Evolutionary conservation across 257 asterid genomes (phyloP).

Genomic region (Coffea canephora): DNA sequence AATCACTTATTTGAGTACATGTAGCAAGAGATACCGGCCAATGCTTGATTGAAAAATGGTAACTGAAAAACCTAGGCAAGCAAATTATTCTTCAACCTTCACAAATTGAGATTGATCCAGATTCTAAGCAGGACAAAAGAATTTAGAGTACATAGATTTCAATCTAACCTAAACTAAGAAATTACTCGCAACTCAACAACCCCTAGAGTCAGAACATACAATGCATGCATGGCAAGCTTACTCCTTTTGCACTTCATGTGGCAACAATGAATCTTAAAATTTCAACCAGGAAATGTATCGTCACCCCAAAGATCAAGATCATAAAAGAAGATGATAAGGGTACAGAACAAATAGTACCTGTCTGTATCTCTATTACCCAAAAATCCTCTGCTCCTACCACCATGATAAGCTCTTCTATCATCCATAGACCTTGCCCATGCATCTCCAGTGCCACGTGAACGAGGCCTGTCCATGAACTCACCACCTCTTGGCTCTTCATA

Average conservation of each 20-base stretch:
- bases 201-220: not conserved
- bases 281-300: not conserved
- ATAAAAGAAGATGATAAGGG: not conserved
- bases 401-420: constrained; percentile 65
- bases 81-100: not conserved
- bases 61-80: not conserved
- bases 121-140: not conserved
- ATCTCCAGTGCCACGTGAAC: constrained; percentile 74
- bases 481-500: constrained; percentile 63
- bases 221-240: not conserved
- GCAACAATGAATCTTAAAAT: not conserved
- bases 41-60: not conserved
- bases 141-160: not conserved
- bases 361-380: constrained; percentile 64
- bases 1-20: too few relatives aligned
- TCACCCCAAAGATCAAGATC: not conserved
- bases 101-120: not conserved
- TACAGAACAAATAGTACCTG: constrained; percentile 45
- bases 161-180: not conserved
- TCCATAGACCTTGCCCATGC: constrained; percentile 58
- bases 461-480: constrained; percentile 79
- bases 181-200: not conserved
- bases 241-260: not conserved
- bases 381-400: constrained; percentile 83
- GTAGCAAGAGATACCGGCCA: not conserved